Percentiles rank a stretch among this genome's conserved stretches.
Conservation (phyloP, 2,329 filamentous ascomycete genomes). For the Amauroascus verrucosus region DNA sequence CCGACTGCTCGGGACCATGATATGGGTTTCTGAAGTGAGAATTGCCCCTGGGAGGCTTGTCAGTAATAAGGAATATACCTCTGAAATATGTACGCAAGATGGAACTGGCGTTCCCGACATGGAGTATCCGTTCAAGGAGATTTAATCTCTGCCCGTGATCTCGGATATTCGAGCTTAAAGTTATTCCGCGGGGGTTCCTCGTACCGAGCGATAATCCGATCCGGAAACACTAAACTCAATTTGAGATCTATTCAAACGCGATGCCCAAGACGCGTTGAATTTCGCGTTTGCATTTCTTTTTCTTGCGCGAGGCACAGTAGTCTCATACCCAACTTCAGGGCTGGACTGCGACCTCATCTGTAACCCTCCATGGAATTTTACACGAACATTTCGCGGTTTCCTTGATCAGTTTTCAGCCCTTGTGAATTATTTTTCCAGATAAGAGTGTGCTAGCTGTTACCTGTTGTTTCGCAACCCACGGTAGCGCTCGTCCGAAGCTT, state of each 20-base stretch:
- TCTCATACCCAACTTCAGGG: neutral
- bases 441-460: neutral
- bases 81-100: constrained; percentile 17
- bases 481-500: neutral
- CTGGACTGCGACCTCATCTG: neutral
- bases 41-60: neutral
- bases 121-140: neutral
- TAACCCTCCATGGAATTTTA: neutral
- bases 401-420: neutral
- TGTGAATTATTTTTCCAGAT: neutral
- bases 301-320: neutral
- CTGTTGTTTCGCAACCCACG: too few relatives aligned
- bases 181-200: constrained; percentile 11
- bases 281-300: constrained; percentile 9
- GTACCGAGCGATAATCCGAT: constrained; percentile 28
- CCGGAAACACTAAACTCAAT: constrained; percentile 21
- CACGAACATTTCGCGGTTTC: neutral
- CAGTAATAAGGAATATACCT: neutral
- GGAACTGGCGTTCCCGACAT: constrained; percentile 6
- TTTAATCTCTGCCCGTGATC: constrained; percentile 19
- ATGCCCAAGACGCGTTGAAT: neutral
- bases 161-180: constrained; percentile 13
- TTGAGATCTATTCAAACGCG: constrained; percentile 12
- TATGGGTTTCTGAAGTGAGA: neutral
- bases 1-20: constrained; percentile 34